phyloP scores from a whole-genome alignment of 139 green algal species.

The Tetradesmus lagerheimii region DNA sequence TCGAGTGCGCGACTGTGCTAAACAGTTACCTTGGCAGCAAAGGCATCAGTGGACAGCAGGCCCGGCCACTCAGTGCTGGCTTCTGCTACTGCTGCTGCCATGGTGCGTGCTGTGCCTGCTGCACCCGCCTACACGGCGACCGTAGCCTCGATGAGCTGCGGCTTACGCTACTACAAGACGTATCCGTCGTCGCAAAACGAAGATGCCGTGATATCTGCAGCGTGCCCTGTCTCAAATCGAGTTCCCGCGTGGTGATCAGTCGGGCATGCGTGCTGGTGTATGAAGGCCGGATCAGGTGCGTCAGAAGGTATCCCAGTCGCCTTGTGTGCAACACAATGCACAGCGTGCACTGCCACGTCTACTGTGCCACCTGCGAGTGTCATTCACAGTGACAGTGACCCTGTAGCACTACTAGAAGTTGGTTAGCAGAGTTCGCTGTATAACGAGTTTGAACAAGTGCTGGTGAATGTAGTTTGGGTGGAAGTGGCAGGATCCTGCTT shows the following conservation, averaged over 20 bases:
- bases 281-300: too few species aligned
- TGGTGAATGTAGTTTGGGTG: not conserved
- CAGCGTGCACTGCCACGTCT: too few species aligned
- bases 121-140: not conserved
- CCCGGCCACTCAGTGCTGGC: constrained; percentile 27
- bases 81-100: constrained; percentile 20
- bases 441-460: too few species aligned
- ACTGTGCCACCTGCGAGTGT: too few species aligned
- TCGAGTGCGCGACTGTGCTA: not conserved
- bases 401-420: too few species aligned
- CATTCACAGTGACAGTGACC: too few species aligned
- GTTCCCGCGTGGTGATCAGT: not conserved
- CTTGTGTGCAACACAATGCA: too few species aligned
- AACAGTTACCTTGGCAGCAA: constrained; percentile 28
- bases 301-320: too few species aligned
- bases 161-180: too few species aligned
- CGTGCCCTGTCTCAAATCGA: not conserved
- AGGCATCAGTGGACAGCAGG: constrained; percentile 8
- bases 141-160: not conserved
- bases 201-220: not conserved
- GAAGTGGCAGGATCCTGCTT: not conserved
- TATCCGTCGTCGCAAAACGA: too few species aligned
- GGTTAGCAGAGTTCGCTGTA: too few species aligned
- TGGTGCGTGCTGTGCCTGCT: constrained; percentile 29
- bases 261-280: not conserved